phyloP scores from a whole-genome alignment of 2,329 filamentous ascomycete species.

The Ophiostoma tasmaniense region DNA sequence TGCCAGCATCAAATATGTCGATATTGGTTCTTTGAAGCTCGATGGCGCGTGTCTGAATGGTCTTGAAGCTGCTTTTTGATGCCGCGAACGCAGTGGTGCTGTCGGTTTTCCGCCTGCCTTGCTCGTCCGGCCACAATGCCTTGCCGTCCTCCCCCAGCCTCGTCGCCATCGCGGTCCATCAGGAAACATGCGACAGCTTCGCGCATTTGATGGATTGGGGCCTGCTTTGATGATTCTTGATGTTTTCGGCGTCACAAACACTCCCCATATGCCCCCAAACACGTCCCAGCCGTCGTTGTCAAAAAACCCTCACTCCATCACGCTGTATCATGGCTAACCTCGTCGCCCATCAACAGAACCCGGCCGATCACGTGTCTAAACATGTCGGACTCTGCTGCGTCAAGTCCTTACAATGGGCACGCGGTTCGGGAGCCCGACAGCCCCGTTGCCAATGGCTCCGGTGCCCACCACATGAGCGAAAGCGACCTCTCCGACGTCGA shows the following conservation, averaged over 20 bases:
- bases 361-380: slow-evolving; percentile 51
- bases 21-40: not conserved
- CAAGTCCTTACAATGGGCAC: slow-evolving; percentile 59
- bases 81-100: slow-evolving; percentile 8
- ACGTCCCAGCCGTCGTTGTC: not conserved
- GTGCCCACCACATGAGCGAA: slow-evolving; percentile 50
- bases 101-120: not conserved
- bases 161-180: slow-evolving; percentile 18
- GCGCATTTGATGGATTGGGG: slow-evolving; percentile 2
- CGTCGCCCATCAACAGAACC: slow-evolving; percentile 46
- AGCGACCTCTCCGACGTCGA: slow-evolving; percentile 69
- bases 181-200: slow-evolving; percentile 18
- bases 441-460: slow-evolving; percentile 31
- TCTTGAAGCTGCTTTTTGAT: not conserved
- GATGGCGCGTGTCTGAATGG: not conserved
- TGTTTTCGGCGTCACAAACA: slow-evolving; percentile 10
- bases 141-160: slow-evolving; percentile 21
- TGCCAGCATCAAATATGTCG: slow-evolving; percentile 17
- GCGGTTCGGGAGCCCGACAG: slow-evolving; percentile 46
- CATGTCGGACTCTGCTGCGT: slow-evolving; percentile 55
- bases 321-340: slow-evolving; percentile 34
- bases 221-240: not conserved
- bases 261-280: not conserved
- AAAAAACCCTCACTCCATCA: slow-evolving; percentile 25
- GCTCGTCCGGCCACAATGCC: slow-evolving; percentile 16